Evolutionary conservation across 768 basidiomycete species (phyloP).

Genomic region (Dioszegia crocea): DNA sequence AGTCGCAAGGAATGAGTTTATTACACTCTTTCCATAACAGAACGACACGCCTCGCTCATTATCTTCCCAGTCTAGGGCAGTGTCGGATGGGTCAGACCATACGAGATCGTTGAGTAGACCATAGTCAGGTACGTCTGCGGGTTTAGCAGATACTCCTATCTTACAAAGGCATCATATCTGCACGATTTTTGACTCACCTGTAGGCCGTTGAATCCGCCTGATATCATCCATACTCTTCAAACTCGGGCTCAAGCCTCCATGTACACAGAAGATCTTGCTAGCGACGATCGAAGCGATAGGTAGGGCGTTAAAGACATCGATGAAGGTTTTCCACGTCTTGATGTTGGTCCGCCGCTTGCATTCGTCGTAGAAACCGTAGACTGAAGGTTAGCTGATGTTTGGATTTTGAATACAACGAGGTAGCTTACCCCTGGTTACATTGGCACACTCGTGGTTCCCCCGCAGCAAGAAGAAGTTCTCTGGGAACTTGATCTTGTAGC

Average conservation of each 20-base stretch:
- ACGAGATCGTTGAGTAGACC: constrained; percentile 93
- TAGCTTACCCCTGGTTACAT: constrained; percentile 87
- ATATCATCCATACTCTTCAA: constrained; percentile 84
- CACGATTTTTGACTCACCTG: constrained; percentile 53
- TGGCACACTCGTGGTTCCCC: constrained; percentile 98
- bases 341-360: constrained; percentile 99
- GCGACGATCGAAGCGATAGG: constrained; percentile 98
- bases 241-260: constrained; percentile 76
- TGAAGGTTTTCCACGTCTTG: constrained; percentile 99
- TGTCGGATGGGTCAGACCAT: constrained; percentile 98
- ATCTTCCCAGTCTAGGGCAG: constrained; percentile 97
- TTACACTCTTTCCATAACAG: constrained; percentile 96
- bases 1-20: constrained; percentile 79
- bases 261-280: constrained; percentile 99
- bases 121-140: constrained; percentile 86
- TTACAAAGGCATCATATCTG: no score
- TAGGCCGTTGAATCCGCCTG: constrained; percentile 92
- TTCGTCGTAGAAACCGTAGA: constrained; percentile 99
- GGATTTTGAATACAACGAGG: background rate
- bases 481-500: constrained; percentile 99
- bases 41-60: constrained; percentile 98
- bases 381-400: constrained; percentile 52
- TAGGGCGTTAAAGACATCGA: constrained; percentile 98
- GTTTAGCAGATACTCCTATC: background rate
- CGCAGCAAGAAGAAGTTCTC: constrained; percentile 98